phyloP scores from a whole-genome alignment of 257 asterid species.

The Solanum appendiculatum region DNA sequence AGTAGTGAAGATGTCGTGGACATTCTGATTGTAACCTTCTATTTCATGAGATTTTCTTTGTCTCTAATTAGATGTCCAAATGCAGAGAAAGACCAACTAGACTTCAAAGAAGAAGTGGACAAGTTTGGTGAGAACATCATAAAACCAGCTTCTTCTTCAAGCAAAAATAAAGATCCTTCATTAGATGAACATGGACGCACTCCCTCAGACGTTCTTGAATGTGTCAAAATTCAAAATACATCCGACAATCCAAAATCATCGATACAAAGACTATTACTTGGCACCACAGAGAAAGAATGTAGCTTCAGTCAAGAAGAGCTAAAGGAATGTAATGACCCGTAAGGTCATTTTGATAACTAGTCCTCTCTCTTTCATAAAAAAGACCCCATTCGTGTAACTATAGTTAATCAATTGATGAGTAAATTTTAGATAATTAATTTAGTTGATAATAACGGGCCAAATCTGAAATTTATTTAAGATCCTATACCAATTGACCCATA shows the following conservation, averaged over 20 bases:
- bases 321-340: no score
- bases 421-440: no score
- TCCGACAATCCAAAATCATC: slow-evolving; percentile 33
- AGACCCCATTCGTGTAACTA: no score
- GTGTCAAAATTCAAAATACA: slow-evolving; percentile 25
- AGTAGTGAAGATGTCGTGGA: background rate
- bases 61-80: background rate
- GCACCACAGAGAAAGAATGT: slow-evolving; percentile 20
- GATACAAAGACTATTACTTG: slow-evolving; percentile 26
- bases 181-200: slow-evolving; percentile 7
- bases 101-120: background rate
- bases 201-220: slow-evolving; percentile 23
- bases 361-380: no score
- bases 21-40: background rate
- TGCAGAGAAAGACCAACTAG: background rate
- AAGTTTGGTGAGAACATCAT: background rate
- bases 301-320: slow-evolving; percentile 33
- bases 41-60: background rate
- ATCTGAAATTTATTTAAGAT: no score
- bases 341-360: no score
- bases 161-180: background rate
- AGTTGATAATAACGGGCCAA: no score
- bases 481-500: no score
- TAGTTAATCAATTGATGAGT: no score
- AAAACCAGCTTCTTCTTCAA: background rate